Evolutionary conservation across 2,329 filamentous ascomycete genomes (phyloP).

Genomic region (Rhynchosporium agropyri): DNA sequence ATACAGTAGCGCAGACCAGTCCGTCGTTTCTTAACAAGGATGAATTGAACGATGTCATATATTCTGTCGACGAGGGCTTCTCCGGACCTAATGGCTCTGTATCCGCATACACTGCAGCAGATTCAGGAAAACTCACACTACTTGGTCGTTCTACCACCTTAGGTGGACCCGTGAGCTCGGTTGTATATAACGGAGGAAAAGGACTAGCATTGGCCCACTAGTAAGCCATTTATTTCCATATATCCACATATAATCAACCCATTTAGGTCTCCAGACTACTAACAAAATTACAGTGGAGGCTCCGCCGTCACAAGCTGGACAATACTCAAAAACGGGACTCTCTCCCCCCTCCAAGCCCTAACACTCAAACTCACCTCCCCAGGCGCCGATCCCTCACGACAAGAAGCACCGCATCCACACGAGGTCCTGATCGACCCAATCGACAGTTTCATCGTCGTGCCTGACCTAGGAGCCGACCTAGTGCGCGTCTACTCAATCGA

Average conservation of each 20-base stretch:
- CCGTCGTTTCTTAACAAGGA: slow-evolving; percentile 38
- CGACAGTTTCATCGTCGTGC: slow-evolving; percentile 51
- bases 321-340: slow-evolving; percentile 43
- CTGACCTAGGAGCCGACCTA: slow-evolving; percentile 56
- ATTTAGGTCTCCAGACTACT: background rate
- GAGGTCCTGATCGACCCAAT: slow-evolving; percentile 56
- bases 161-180: slow-evolving; percentile 41
- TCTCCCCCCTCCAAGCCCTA: slow-evolving; percentile 45
- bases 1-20: slow-evolving; percentile 32
- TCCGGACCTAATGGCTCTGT: slow-evolving; percentile 32
- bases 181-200: slow-evolving; percentile 48
- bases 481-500: slow-evolving; percentile 51
- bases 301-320: slow-evolving; percentile 40
- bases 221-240: slow-evolving; percentile 25
- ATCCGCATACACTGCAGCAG: slow-evolving; percentile 39
- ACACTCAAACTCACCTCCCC: slow-evolving; percentile 45
- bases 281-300: slow-evolving; percentile 23
- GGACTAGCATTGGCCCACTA: slow-evolving; percentile 43
- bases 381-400: slow-evolving; percentile 45
- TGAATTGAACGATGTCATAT: slow-evolving; percentile 34
- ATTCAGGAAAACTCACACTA: slow-evolving; percentile 46
- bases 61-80: slow-evolving; percentile 37
- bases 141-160: slow-evolving; percentile 48
- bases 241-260: too few relatives aligned
- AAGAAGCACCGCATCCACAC: slow-evolving; percentile 54